phyloP scores from a whole-genome alignment of 139 green algal species.

The Spirogloea muscicola region DNA sequence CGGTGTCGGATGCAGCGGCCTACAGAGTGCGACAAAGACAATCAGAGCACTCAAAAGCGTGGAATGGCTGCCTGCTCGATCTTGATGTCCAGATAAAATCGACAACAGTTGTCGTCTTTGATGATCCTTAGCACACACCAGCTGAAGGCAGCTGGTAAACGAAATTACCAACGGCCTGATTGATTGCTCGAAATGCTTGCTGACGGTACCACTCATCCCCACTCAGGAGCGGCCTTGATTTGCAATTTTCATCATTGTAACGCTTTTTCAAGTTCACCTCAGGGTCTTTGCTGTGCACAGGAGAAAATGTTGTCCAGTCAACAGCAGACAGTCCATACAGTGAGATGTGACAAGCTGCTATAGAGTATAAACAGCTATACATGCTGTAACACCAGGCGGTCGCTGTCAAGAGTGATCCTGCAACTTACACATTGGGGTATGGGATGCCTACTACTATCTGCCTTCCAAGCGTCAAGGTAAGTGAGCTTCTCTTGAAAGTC shows the following conservation, averaged over 20 bases:
- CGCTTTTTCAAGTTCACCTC: constrained; percentile 75
- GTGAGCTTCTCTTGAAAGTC: too few relatives aligned
- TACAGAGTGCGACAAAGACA: constrained; percentile 4
- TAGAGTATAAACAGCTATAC: too few relatives aligned
- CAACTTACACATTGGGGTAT: constrained; percentile 68
- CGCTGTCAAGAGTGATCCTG: too few relatives aligned
- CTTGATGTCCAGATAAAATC: too few relatives aligned
- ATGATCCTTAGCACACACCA: too few relatives aligned
- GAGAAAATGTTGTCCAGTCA: not conserved
- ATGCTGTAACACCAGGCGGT: too few relatives aligned
- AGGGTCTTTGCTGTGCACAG: constrained; percentile 25
- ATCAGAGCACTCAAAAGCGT: not conserved
- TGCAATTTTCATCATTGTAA: constrained; percentile 62
- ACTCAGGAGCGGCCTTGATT: constrained; percentile 47
- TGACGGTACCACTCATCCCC: constrained; percentile 85
- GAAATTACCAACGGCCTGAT: constrained; percentile 69
- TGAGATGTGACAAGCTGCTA: too few relatives aligned
- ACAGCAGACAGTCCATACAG: too few relatives aligned
- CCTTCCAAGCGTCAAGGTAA: constrained; percentile 9
- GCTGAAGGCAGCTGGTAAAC: too few relatives aligned
- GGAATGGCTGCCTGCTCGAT: not conserved
- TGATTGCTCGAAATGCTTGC: constrained; percentile 89
- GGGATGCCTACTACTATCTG: constrained; percentile 82
- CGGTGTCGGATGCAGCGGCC: constrained; percentile 86
- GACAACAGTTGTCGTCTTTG: too few relatives aligned